A percentile compares a stretch with the other conserved stretches of the same genome.
These are phyloP conservation scores for Setomelanomma holmii DNA, from an alignment of 2,329 filamentous ascomycete genomes.

Conservation along the genomic window DNA sequence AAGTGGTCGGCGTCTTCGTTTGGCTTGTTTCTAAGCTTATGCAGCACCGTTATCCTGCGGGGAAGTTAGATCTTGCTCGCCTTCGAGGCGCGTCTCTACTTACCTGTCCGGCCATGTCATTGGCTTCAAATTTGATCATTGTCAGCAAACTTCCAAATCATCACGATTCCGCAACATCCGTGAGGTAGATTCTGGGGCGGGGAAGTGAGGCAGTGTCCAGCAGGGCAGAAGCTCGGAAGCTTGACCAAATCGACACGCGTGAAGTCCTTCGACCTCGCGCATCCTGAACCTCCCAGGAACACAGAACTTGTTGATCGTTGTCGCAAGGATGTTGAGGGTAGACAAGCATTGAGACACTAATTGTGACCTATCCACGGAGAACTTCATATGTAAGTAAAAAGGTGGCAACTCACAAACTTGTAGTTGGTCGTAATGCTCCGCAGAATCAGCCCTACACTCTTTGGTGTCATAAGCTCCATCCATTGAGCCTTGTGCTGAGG, in stretches of 20 bases:
- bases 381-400: background rate
- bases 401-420: conserved; percentile 76
- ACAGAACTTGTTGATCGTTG: no score
- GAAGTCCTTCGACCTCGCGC: no score
- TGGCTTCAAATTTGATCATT: conserved; percentile 54
- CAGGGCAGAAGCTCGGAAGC: no score
- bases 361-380: no score
- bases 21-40: conserved; percentile 71
- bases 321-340: no score
- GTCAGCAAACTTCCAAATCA: conserved; percentile 11
- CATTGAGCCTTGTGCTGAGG: conserved; percentile 68
- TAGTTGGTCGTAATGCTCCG: conserved; percentile 82
- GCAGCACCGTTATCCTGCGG: conserved; percentile 75
- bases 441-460: conserved; percentile 75
- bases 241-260: no score
- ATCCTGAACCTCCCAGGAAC: no score
- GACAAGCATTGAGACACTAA: no score
- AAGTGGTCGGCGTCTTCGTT: conserved; percentile 61
- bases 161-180: background rate
- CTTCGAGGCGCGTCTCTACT: background rate
- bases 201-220: background rate
- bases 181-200: background rate
- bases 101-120: conserved; percentile 78
- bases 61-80: background rate
- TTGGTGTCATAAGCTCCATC: conserved; percentile 72